Evolutionary conservation across 495 filamentous ascomycete genomes (phyloP).

Genomic region (Xylona heveae): DNA sequence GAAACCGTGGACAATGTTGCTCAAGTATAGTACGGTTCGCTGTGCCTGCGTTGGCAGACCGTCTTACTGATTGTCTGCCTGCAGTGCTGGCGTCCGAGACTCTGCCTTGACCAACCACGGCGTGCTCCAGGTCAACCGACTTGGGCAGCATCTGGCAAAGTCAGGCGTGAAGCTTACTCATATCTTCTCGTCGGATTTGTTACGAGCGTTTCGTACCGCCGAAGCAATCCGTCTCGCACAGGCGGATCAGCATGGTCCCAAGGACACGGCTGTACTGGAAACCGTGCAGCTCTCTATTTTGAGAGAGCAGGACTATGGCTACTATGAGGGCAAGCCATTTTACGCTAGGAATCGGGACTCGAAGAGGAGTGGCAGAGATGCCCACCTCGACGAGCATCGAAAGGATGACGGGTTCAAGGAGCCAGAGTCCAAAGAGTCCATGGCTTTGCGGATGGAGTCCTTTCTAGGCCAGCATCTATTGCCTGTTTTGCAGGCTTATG

Average conservation of each 20-base stretch:
- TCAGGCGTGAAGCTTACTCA: constrained; percentile 26
- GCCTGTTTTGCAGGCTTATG: constrained; percentile 25
- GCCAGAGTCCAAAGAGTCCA: constrained; percentile 38
- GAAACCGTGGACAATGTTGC: constrained; percentile 80
- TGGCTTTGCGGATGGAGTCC: constrained; percentile 33
- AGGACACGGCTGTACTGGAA: too few relatives aligned
- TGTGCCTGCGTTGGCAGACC: neutral
- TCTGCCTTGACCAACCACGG: constrained; percentile 69
- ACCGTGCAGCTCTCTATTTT: constrained; percentile 30
- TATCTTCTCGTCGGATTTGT: constrained; percentile 63
- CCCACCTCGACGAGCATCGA: constrained; percentile 7
- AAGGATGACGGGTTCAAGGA: constrained; percentile 21
- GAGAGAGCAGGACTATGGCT: constrained; percentile 53
- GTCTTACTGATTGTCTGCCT: constrained; percentile 3
- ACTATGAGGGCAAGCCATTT: constrained; percentile 37
- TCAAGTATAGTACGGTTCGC: constrained; percentile 37
- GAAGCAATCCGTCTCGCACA: constrained; percentile 36
- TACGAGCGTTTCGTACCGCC: constrained; percentile 51
- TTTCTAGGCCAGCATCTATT: constrained; percentile 42
- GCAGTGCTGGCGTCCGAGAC: constrained; percentile 58
- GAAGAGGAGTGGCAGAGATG: constrained; percentile 8
- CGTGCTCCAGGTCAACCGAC: constrained; percentile 44
- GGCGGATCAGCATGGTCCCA: constrained; percentile 6
- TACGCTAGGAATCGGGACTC: constrained; percentile 6
- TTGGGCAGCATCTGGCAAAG: constrained; percentile 35